Evolutionary conservation across 306 rosid genomes (phyloP), one percentile per base, ranked within the genome.

Genomic region (Coriaria nepalensis): DNA sequence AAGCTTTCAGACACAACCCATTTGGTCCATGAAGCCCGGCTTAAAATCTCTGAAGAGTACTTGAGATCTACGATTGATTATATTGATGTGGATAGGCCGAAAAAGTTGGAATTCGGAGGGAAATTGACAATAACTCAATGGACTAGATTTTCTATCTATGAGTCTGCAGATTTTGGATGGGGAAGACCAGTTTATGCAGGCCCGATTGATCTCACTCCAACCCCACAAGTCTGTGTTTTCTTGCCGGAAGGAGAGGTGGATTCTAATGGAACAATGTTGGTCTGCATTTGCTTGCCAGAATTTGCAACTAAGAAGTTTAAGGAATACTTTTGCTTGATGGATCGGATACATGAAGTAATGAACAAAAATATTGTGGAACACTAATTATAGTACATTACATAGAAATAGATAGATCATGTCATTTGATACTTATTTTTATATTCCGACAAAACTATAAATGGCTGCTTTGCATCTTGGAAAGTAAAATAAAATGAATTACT

Each of bases 201-300:
- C 41, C 95, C 98, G 33, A 74, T 85, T 5, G 86, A 90, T 60
- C 68, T 90, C 45, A 82, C 96, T 29, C 98, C 94, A 0, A 85
- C 96, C 0, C 95, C 98, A 34, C 96, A 90, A 62, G 94, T 90
- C 40, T 90, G 94, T 61, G 93, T 90, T 5, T 65, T 90, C 53
- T 64, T 85, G 49, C 94, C 98, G 7, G 92, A 73, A 61, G 87
- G 82, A 0, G 70, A 70, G 7, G 80, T 48, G 41, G 74, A 61
- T 57, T 65, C 54, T 15, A 48, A 11, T 10, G 81, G 82, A 5
- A 63, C 93, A 13, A 73, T 81, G 83, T 56, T 85, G 12, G 79
- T 82, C 7, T 79, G 94, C 67, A 86, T 85, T 55, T 90, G 98
- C 76, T 68, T 82, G 61, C 98, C 96, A 6, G 79, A 90, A 48